These are phyloP conservation scores for Sphaceloma murrayae DNA, from an alignment of 2,329 filamentous ascomycete species.

Conservation along the genomic window DNA sequence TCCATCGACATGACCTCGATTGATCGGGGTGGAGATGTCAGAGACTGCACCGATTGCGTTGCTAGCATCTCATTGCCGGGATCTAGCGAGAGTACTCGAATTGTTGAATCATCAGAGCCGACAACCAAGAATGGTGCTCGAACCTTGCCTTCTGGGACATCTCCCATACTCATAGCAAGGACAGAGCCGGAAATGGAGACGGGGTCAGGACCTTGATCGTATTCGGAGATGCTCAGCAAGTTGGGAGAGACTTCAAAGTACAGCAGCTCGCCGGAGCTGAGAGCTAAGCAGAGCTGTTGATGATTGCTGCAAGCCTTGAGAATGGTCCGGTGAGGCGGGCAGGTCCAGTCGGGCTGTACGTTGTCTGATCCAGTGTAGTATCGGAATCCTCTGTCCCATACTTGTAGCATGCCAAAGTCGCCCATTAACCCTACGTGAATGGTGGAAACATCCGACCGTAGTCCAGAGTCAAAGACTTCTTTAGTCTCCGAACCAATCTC, in stretches of 20 bases:
- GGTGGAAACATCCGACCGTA: conserved; percentile 79
- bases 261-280: conserved; percentile 93
- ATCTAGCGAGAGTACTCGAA: conserved; percentile 82
- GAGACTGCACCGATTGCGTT: conserved; percentile 21
- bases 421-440: conserved; percentile 89
- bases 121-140: conserved; percentile 91
- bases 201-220: conserved; percentile 63
- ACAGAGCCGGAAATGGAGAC: conserved; percentile 93
- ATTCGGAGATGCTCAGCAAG: conserved; percentile 72
- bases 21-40: conserved; percentile 20
- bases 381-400: conserved; percentile 20
- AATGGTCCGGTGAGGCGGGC: conserved; percentile 83
- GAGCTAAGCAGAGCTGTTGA: conserved; percentile 81
- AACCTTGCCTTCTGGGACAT: conserved; percentile 80
- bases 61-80: conserved; percentile 36
- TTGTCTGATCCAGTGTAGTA: conserved; percentile 20
- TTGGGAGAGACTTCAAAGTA: conserved; percentile 97
- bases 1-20: conserved; percentile 91
- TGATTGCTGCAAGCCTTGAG: conserved; percentile 90
- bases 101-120: conserved; percentile 92
- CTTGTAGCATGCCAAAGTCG: conserved; percentile 48
- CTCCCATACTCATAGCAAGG: conserved; percentile 85
- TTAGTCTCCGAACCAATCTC: conserved; percentile 96
- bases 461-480: conserved; percentile 87
- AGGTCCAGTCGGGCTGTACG: conserved; percentile 19